Evolutionary conservation across 2,329 filamentous ascomycete species (phyloP), one percentile per base, ranked within the genome.

Genomic region (Polytolypa hystricis): DNA sequence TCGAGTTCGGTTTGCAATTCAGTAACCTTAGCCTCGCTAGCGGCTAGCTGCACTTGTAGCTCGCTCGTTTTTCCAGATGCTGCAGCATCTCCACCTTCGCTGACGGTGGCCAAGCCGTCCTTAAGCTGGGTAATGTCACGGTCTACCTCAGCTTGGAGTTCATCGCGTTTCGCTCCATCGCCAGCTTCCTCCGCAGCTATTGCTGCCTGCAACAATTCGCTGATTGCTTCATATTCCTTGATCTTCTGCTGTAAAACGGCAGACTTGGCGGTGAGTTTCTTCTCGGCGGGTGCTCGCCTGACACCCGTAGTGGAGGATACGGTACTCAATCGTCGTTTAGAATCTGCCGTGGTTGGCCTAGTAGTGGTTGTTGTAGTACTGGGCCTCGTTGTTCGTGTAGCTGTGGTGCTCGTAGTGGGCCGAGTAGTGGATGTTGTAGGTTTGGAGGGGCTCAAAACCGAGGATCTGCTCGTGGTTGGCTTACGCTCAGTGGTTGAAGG

Each of bases 401-500:
- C 32, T 7, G 51, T 47, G 7, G 48, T 47, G n/a, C 45, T 21
- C 25, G 47, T 35, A 30, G 48, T 41, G 29, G 46, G 40, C 10
- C 30, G 43, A 18, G 47, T 38, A 8, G 44, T 45, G 27, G 44
- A 35, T 3, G 42, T 56, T 3, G 42, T 56, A 48, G 25, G 48
- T 47, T 35, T 62, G 48, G 16, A 60, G 46, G 20, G 54, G 45
- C 39, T 58, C 50, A 40, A 61, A 54, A 43, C 59, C 47, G 27
- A 47, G 4, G 48, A 47, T 14, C 52, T 49, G 2, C 47, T 41
- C 23, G 49, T 45, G 3, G 52, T 35, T 26, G 54, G 39, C 39
- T 55, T 59, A 38, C 51, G 54, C 31, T 59, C 56, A 4, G 53
- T 40, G 4, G 55, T 41, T 4, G 61, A 53, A 15, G 57, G 53